phyloP scores from a whole-genome alignment of 805 yeast genomes.

The Ogataea ramenticola region DNA sequence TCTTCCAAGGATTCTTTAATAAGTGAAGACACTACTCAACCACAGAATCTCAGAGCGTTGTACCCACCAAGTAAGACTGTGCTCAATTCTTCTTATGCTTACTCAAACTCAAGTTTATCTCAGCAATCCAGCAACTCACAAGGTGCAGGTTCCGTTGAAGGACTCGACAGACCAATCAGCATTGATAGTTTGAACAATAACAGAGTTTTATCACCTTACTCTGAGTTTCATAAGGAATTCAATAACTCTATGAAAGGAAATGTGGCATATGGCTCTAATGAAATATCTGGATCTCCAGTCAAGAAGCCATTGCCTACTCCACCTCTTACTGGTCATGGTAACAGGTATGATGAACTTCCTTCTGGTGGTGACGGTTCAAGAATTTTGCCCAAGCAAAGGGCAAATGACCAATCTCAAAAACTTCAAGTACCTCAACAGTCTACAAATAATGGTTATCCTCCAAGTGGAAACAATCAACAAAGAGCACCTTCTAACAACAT shows the following conservation, averaged over 20 bases:
- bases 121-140: not conserved
- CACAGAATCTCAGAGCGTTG: not conserved
- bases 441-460: not conserved
- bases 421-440: conserved; percentile 11
- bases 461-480: conserved; percentile 5
- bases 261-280: conserved; percentile 6
- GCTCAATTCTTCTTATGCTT: conserved; percentile 2
- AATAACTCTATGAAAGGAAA: conserved; percentile 19
- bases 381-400: conserved; percentile 14
- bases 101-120: not conserved
- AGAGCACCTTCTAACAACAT: conserved; percentile 22
- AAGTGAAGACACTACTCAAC: conserved; percentile 1
- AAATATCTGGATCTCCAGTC: conserved; percentile 21
- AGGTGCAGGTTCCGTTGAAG: not conserved
- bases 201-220: conserved; percentile 27
- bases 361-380: conserved; percentile 1
- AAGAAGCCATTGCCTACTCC: conserved; percentile 4
- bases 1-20: not conserved
- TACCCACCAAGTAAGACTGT: conserved; percentile 2
- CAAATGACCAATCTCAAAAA: conserved; percentile 7
- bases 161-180: not conserved
- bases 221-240: conserved; percentile 26
- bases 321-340: not conserved
- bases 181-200: conserved; percentile 2
- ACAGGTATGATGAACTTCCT: not conserved